These are phyloP conservation scores for Ulota crispa DNA, from an alignment of 225 moss, liverwort and hornwort species.

Conservation along the genomic window DNA sequence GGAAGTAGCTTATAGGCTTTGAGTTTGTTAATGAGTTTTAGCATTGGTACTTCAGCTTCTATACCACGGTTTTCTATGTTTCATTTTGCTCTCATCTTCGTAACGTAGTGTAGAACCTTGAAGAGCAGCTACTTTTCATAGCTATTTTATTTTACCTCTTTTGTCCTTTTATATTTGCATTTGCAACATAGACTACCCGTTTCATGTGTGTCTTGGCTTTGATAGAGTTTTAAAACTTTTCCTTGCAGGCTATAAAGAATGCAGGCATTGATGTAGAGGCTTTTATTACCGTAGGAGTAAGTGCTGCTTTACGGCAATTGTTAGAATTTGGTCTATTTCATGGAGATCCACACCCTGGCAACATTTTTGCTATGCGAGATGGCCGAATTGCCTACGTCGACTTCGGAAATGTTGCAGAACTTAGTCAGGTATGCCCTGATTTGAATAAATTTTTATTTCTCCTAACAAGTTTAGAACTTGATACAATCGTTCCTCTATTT, in stretches of 20 bases:
- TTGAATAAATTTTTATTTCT: too few relatives aligned
- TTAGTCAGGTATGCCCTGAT: slow-evolving; percentile 74
- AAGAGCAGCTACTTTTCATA: background rate
- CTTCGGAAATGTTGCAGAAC: slow-evolving; percentile 98
- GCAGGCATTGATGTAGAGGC: slow-evolving; percentile 95
- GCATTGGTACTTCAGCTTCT: background rate
- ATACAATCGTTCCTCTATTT: background rate
- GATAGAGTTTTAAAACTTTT: background rate
- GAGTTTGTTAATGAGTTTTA: background rate
- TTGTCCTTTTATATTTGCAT: background rate
- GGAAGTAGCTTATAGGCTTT: slow-evolving; percentile 7
- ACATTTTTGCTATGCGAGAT: slow-evolving; percentile 99
- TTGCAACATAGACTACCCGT: background rate
- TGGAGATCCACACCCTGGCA: slow-evolving; percentile 98
- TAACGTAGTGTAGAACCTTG: background rate
- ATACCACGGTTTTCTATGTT: background rate
- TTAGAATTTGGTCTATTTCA: slow-evolving; percentile 98
- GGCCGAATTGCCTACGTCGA: slow-evolving; percentile 97
- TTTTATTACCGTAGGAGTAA: slow-evolving; percentile 97
- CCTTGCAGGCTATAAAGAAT: slow-evolving; percentile 79
- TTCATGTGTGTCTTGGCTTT: background rate
- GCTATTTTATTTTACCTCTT: background rate
- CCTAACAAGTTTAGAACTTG: too few relatives aligned
- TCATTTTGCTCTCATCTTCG: background rate
- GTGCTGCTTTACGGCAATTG: slow-evolving; percentile 93